Conservation (phyloP, 106 monocot species). For the Gastrodia elata region DNA sequence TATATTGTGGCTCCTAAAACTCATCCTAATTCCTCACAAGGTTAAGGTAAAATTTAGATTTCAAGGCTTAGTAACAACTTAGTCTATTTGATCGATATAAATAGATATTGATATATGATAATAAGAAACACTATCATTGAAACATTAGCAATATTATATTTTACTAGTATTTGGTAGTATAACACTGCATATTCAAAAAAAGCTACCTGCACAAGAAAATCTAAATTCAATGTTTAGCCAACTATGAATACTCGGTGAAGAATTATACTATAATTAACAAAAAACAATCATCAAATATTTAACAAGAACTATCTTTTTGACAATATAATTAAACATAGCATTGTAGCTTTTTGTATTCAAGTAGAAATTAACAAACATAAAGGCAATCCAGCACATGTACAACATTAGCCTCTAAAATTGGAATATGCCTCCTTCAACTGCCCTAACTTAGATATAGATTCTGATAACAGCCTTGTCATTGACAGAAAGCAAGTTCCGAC, state of each 20-base stretch:
- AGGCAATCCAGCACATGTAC: background rate
- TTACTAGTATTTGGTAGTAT: too few species aligned
- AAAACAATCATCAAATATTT: background rate
- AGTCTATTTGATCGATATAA: too few species aligned
- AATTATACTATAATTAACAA: background rate
- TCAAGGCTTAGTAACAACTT: too few species aligned
- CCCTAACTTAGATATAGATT: background rate
- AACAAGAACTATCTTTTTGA: background rate
- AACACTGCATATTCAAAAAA: too few species aligned
- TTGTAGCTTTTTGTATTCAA: background rate
- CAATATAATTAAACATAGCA: background rate
- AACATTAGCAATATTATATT: too few species aligned
- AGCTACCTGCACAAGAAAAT: too few species aligned
- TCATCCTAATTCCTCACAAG: too few species aligned
- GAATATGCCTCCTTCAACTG: background rate
- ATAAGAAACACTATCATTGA: too few species aligned
- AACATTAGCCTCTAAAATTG: background rate
- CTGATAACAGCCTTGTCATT: background rate
- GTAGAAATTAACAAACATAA: background rate
- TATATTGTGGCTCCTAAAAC: too few species aligned
- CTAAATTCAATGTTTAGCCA: too few species aligned
- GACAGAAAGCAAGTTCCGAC: background rate
- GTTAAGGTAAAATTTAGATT: too few species aligned
- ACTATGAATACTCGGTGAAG: background rate
- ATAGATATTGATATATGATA: too few species aligned